phyloP scores from a whole-genome alignment of 2,329 filamentous ascomycete genomes.

The Nothopassalora personata region DNA sequence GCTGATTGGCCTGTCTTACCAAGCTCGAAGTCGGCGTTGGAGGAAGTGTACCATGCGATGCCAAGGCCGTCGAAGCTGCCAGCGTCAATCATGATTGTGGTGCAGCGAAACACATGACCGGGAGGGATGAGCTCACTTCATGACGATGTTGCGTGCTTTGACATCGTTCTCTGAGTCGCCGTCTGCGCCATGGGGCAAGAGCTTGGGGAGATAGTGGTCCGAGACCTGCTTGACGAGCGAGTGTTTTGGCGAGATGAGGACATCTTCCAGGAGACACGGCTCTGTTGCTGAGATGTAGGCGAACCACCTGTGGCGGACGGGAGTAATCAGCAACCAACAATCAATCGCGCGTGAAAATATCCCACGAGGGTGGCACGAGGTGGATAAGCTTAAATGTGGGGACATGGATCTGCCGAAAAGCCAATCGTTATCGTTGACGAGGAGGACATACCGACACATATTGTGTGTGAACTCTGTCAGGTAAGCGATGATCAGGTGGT shows the following conservation, averaged over 20 bases:
- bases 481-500: not conserved
- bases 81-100: not conserved
- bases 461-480: conserved; percentile 2
- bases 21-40: conserved; percentile 38
- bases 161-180: conserved; percentile 42
- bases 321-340: not conserved
- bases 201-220: conserved; percentile 51
- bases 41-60: conserved; percentile 51
- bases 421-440: conserved; percentile 15
- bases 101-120: not conserved
- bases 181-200: conserved; percentile 45
- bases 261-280: conserved; percentile 51
- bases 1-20: conserved; percentile 22
- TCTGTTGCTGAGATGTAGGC: conserved; percentile 51
- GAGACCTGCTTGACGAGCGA: conserved; percentile 43
- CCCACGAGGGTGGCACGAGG: not conserved
- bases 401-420: conserved; percentile 25
- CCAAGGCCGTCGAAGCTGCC: conserved; percentile 52
- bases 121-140: conserved; percentile 18
- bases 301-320: conserved; percentile 44
- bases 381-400: not conserved
- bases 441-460: conserved; percentile 31
- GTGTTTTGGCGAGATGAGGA: conserved; percentile 45
- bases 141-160: conserved; percentile 47
- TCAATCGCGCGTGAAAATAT: not conserved